Base-by-base conservation (phyloP, 208 protist genomes). In the Porcisia deanei region DNA sequence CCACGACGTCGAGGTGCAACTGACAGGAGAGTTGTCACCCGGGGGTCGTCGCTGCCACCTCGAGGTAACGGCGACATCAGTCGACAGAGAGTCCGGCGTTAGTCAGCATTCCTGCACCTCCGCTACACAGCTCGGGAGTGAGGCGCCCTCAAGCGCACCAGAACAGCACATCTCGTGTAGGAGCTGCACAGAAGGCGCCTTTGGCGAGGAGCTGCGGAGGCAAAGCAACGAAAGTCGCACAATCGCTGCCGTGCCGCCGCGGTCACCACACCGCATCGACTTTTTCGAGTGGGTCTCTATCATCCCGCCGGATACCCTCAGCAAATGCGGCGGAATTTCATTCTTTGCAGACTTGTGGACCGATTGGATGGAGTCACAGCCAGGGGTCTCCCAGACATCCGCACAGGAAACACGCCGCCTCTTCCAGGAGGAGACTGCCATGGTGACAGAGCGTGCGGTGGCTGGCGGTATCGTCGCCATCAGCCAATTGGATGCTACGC, bases 391-490 rank as follows among this genome's bases (percentile, higher is more conserved):
- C 20, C n/a, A 22, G 8, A 81, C 65, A 1, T 65, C 54, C 10
- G 54, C 69, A 3, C 39, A 63, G 45, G 71, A 69, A 43, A 49
- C 34, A 54, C 49, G 66, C 2, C 61, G 49, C 49, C 64, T 59
- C 8, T 54, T 73, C 4, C 45, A 59, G n/a, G 63, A 60, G 16
- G 57, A 72, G 55, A 49, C 68, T 16, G 55, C 53, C 34, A 1
- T 76, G 0, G 71, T 54, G 22, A 64, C 63, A 20, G 71, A 68
- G 70, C 70, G 70, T 25, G 76, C 54, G 55, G 71, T 77, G 43
- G 39, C 58, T 5, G 58, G 37, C 53, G 65, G 58, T 18, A 58
- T 76, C 22, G 71, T 57, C 16, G 61, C 63, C 5, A 73, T 76
- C 3, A 61, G 58, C 10, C 71, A 60, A 22, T 41, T 76, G 1